Evolutionary conservation across 257 asterid genomes (phyloP).

Genomic region (Fraxinus excelsior): DNA sequence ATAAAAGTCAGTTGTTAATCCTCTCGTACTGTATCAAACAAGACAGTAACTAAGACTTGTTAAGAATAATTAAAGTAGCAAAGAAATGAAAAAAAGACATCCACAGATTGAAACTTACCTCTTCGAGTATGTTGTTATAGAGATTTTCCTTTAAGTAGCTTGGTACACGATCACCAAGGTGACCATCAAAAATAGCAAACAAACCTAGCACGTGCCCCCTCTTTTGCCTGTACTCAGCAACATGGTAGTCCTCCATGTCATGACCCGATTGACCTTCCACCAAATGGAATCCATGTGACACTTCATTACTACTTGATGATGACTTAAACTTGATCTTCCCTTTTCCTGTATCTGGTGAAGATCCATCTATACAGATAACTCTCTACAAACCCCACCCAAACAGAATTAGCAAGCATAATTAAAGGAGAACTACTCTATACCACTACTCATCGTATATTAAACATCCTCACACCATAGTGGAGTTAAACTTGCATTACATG

Average conservation of each 20-base stretch:
- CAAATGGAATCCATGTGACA: slow-evolving; percentile 68
- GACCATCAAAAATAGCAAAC: slow-evolving; percentile 83
- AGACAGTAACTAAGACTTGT: not conserved
- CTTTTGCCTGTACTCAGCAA: slow-evolving; percentile 62
- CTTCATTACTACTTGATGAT: slow-evolving; percentile 37
- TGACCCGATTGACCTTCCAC: slow-evolving; percentile 80
- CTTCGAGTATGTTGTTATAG: slow-evolving; percentile 66
- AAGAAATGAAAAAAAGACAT: not conserved
- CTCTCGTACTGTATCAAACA: not conserved
- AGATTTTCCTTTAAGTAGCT: slow-evolving; percentile 66
- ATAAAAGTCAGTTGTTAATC: not conserved
- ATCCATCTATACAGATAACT: slow-evolving; percentile 48
- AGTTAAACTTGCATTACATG: not conserved
- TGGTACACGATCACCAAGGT: slow-evolving; percentile 78
- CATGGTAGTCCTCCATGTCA: slow-evolving; percentile 84
- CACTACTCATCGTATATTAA: not conserved
- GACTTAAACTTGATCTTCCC: slow-evolving; percentile 61
- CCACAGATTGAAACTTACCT: slow-evolving; percentile 40
- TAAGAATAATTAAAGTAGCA: not conserved
- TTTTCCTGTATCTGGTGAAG: slow-evolving; percentile 68
- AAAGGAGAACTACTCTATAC: not conserved
- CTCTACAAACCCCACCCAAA: slow-evolving; percentile 38
- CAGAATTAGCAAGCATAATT: not conserved
- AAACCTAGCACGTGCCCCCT: slow-evolving; percentile 67
- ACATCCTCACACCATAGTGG: not conserved